These are phyloP conservation scores for Wickerhamiella hasegawae DNA, from an alignment of 805 yeast species.

Conservation along the genomic window DNA sequence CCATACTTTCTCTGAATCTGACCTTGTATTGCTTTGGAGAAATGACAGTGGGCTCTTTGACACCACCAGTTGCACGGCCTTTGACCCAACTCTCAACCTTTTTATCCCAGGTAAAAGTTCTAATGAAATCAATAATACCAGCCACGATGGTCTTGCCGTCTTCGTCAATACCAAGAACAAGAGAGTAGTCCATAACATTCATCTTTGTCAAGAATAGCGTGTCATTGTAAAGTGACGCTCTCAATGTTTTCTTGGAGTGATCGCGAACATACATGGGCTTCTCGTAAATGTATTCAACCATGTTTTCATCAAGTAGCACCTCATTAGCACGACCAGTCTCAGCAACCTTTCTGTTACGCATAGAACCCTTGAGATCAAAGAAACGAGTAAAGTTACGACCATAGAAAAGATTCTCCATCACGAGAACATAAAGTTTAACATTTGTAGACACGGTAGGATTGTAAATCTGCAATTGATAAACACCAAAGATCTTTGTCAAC, in stretches of 20 bases:
- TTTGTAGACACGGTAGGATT: slow-evolving; percentile 61
- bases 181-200: slow-evolving; percentile 97
- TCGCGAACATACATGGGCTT: slow-evolving; percentile 89
- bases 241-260: slow-evolving; percentile 66
- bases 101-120: slow-evolving; percentile 98
- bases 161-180: slow-evolving; percentile 81
- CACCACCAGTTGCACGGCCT: slow-evolving; percentile 79
- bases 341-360: slow-evolving; percentile 92
- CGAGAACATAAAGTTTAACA: slow-evolving; percentile 75
- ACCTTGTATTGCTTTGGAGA: slow-evolving; percentile 93
- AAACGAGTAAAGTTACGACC: slow-evolving; percentile 67
- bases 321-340: slow-evolving; percentile 94
- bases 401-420: slow-evolving; percentile 91
- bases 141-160: slow-evolving; percentile 51
- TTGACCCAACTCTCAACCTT: slow-evolving; percentile 98
- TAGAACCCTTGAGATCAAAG: slow-evolving; percentile 92
- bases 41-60: slow-evolving; percentile 90
- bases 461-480: slow-evolving; percentile 81
- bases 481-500: slow-evolving; percentile 86
- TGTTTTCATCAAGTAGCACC: slow-evolving; percentile 86
- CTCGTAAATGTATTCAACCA: slow-evolving; percentile 95
- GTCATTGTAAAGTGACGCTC: slow-evolving; percentile 91
- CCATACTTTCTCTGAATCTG: slow-evolving; percentile 96
- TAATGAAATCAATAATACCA: slow-evolving; percentile 84
- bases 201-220: slow-evolving; percentile 84